These are phyloP conservation scores for Fraxinus xanthoxyloides DNA, from an alignment of 305 asterid genomes.

Conservation along the genomic window DNA sequence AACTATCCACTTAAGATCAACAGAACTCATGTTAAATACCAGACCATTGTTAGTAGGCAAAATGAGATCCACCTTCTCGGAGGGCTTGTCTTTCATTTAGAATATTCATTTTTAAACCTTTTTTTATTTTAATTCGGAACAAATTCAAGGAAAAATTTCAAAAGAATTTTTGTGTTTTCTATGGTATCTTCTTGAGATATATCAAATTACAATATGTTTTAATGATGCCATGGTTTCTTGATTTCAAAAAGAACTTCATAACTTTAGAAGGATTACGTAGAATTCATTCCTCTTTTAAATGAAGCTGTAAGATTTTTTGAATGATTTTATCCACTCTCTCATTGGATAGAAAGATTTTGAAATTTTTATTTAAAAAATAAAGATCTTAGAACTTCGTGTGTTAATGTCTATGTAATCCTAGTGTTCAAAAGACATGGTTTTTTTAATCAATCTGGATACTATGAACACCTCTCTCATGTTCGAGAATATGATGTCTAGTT, in stretches of 20 bases:
- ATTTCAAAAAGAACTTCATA: neutral
- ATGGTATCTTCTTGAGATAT: neutral
- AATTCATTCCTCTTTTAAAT: neutral
- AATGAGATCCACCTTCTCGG: too few relatives aligned
- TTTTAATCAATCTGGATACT: neutral
- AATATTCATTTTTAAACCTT: neutral
- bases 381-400: neutral
- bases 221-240: neutral
- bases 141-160: neutral
- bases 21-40: neutral
- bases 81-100: neutral
- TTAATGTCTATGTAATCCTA: neutral
- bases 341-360: neutral
- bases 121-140: neutral
- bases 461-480: neutral
- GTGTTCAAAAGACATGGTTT: neutral
- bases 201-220: neutral
- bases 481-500: neutral
- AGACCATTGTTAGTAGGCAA: neutral
- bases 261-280: neutral
- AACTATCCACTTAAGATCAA: neutral
- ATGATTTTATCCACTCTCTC: neutral
- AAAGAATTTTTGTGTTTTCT: neutral
- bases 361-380: neutral
- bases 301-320: neutral